Evolutionary conservation across 768 basidiomycete species (phyloP).

Genomic region (Xanthoconium purpureum): DNA sequence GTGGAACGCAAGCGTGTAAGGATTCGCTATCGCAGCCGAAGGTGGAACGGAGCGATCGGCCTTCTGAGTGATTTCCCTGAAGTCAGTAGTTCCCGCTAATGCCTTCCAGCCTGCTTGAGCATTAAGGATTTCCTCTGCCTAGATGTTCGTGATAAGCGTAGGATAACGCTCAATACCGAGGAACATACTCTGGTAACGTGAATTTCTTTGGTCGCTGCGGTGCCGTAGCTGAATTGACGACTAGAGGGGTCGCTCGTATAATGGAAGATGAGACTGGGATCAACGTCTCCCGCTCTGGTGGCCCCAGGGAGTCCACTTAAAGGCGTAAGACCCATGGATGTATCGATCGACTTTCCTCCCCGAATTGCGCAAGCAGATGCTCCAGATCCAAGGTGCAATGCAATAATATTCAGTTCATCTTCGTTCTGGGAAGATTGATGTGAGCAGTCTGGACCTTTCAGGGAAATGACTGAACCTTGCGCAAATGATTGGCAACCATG

Average conservation of each 20-base stretch:
- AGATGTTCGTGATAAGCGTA: constrained; percentile 3
- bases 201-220: constrained; percentile 42
- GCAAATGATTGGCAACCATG: constrained; percentile 55
- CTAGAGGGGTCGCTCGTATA: constrained; percentile 52
- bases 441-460: neutral
- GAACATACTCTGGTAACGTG: constrained; percentile 48
- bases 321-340: constrained; percentile 90
- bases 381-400: constrained; percentile 88
- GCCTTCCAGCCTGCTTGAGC: constrained; percentile 76
- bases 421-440: constrained; percentile 31
- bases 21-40: constrained; percentile 30
- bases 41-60: constrained; percentile 29
- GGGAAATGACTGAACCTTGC: constrained; percentile 39
- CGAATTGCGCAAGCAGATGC: constrained; percentile 79
- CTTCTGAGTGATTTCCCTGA: constrained; percentile 58
- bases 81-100: constrained; percentile 79
- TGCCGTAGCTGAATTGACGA: constrained; percentile 47
- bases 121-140: constrained; percentile 75
- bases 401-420: constrained; percentile 64
- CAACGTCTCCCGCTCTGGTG: constrained; percentile 78
- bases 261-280: constrained; percentile 88
- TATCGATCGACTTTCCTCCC: constrained; percentile 73
- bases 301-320: constrained; percentile 86
- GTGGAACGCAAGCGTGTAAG: constrained; percentile 65
- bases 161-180: neutral